Percentiles rank a stretch among this genome's conserved stretches.
phyloP scores from a whole-genome alignment of 2,329 filamentous ascomycete genomes.

The Exophiala sideris region DNA sequence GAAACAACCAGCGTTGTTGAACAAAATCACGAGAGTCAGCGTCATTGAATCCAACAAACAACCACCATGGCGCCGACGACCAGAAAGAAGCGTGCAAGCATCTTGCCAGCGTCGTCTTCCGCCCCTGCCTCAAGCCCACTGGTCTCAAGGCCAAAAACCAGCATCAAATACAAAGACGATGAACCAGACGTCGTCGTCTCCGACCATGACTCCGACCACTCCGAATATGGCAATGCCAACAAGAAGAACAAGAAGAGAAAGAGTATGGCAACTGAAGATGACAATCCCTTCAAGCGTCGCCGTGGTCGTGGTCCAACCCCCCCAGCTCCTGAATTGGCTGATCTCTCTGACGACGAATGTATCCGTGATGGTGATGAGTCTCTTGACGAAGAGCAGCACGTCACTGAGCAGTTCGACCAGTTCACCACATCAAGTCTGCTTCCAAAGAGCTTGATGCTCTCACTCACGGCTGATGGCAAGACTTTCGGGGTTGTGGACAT shows the following conservation, averaged over 20 bases:
- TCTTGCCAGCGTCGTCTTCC: not conserved
- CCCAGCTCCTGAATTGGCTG: slow-evolving; percentile 5
- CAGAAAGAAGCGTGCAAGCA: slow-evolving; percentile 2
- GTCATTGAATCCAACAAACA: too few relatives aligned
- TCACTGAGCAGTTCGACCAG: not conserved
- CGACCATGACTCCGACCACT: slow-evolving; percentile 9
- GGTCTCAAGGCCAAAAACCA: not conserved
- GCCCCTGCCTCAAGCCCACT: too few relatives aligned
- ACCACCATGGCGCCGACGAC: slow-evolving; percentile 7
- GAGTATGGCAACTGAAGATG: not conserved
- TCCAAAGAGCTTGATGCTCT: not conserved
- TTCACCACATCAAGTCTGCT: not conserved
- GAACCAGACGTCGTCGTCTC: slow-evolving; percentile 6
- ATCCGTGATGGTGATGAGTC: not conserved
- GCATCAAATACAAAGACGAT: slow-evolving; percentile 3
- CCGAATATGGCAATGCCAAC: slow-evolving; percentile 11
- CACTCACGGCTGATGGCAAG: not conserved
- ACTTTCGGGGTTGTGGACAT: not conserved
- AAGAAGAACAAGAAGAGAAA: slow-evolving; percentile 6
- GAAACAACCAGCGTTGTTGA: too few relatives aligned
- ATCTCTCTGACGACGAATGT: slow-evolving; percentile 17
- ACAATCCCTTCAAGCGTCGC: not conserved
- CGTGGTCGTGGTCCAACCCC: not conserved
- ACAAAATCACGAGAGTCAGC: too few relatives aligned
- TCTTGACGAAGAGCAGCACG: not conserved